Evolutionary conservation across 352 stramenopile species (phyloP).

Genomic region (Blastocystis hominis): DNA sequence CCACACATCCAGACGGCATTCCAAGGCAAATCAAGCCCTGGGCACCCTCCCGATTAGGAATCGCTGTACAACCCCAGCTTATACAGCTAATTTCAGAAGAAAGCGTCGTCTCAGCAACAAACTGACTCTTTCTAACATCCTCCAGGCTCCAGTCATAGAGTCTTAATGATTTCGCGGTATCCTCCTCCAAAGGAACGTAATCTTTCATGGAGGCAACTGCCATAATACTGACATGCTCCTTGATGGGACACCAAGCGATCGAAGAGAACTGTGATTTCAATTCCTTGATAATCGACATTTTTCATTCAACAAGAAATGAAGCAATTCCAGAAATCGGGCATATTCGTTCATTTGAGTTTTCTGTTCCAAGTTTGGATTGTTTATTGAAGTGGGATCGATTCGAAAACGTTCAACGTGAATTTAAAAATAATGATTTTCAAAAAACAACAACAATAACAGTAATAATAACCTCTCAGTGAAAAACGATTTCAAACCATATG

Average conservation of each 20-base stretch:
- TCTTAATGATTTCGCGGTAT: neutral
- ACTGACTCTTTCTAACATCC: neutral
- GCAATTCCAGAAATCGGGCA: neutral
- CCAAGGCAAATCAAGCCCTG: neutral
- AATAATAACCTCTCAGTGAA: neutral
- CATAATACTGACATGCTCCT: slow-evolving; percentile 15
- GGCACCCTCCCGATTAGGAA: neutral
- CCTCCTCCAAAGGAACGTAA: neutral
- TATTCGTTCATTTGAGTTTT: neutral
- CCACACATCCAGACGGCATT: neutral
- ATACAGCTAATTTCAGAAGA: neutral
- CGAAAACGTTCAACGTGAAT: too few species aligned
- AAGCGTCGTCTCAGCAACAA: neutral
- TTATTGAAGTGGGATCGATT: neutral
- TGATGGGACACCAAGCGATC: slow-evolving; percentile 27
- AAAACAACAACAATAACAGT: neutral
- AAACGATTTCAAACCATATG: too few species aligned
- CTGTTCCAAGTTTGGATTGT: neutral
- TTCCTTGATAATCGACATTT: slow-evolving; percentile 21
- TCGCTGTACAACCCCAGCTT: neutral
- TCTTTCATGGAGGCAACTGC: slow-evolving; percentile 29
- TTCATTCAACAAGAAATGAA: neutral
- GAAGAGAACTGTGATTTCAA: neutral
- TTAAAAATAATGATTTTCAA: neutral
- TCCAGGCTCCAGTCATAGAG: slow-evolving; percentile 12